A percentile compares a stretch with the other conserved stretches of the same genome.
Evolutionary conservation across 371 early-diverging fungal species (phyloP).

Genomic region (Rhizomucor pusillus): DNA sequence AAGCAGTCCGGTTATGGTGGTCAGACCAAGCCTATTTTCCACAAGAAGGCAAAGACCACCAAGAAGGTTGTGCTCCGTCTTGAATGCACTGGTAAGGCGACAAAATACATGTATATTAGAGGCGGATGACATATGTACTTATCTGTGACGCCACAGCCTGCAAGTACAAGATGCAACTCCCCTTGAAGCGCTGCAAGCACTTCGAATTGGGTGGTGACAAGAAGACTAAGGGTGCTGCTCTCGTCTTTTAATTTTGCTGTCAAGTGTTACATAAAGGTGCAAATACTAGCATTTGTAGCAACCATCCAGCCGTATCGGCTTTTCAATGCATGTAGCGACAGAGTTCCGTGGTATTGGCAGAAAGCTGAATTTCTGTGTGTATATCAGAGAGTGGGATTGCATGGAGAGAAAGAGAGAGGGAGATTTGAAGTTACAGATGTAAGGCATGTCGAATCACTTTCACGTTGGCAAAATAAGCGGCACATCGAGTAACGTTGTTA

Average conservation of each 20-base stretch:
- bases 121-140: not conserved
- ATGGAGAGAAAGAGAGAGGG: too few relatives aligned
- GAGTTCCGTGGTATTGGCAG: too few relatives aligned
- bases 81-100: slow-evolving; percentile 80
- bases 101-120: not conserved
- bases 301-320: too few relatives aligned
- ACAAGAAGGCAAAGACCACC: slow-evolving; percentile 97
- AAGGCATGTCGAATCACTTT: too few relatives aligned
- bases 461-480: too few relatives aligned
- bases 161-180: slow-evolving; percentile 95
- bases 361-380: too few relatives aligned
- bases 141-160: slow-evolving; percentile 50
- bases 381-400: too few relatives aligned
- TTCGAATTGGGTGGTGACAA: slow-evolving; percentile 99
- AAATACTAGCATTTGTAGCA: too few relatives aligned
- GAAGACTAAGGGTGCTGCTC: slow-evolving; percentile 79
- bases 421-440: too few relatives aligned
- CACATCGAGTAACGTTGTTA: too few relatives aligned
- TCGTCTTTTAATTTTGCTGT: slow-evolving; percentile 59
- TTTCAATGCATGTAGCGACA: too few relatives aligned
- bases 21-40: slow-evolving; percentile 99
- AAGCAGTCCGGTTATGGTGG: slow-evolving; percentile 98
- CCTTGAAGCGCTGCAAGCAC: slow-evolving; percentile 99
- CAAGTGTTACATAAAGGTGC: too few relatives aligned
- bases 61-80: slow-evolving; percentile 99